Percentiles rank a stretch among this genome's conserved stretches.
These are phyloP conservation scores for Calonectria hongkongensis DNA, from an alignment of 2,329 filamentous ascomycete genomes.

Conservation along the genomic window DNA sequence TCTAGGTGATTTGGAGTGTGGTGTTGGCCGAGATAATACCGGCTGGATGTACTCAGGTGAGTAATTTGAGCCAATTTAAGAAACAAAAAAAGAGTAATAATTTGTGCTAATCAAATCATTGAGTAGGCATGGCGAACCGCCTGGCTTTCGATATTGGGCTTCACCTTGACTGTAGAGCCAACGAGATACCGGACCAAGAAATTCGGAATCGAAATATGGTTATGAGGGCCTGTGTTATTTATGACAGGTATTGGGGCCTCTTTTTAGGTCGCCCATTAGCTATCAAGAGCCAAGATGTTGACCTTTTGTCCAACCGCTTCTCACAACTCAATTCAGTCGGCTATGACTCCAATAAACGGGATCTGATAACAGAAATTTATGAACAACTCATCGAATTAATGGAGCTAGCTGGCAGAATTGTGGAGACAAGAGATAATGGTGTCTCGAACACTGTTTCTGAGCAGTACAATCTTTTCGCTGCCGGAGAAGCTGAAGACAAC, in stretches of 20 bases:
- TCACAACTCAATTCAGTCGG: conserved; percentile 63
- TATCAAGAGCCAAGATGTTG: conserved; percentile 72
- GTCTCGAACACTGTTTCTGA: conserved; percentile 58
- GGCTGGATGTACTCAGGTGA: conserved; percentile 73
- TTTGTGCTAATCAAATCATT: not conserved
- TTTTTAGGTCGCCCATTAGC: conserved; percentile 72
- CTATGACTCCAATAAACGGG: conserved; percentile 43
- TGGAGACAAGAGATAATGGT: conserved; percentile 64
- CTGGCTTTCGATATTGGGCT: conserved; percentile 69
- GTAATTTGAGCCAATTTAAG: conserved; percentile 27
- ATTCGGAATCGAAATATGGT: conserved; percentile 70
- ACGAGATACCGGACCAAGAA: conserved; percentile 67
- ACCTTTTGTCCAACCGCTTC: conserved; percentile 67
- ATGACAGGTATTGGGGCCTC: conserved; percentile 74
- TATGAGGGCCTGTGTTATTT: conserved; percentile 71
- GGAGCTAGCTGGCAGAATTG: conserved; percentile 72
- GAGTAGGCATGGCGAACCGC: conserved; percentile 65
- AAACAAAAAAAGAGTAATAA: not conserved
- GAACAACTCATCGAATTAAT: conserved; percentile 73
- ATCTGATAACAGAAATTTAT: conserved; percentile 63
- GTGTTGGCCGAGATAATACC: conserved; percentile 71
- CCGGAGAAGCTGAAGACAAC: conserved; percentile 63
- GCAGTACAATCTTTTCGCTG: conserved; percentile 55
- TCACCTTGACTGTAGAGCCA: conserved; percentile 66
- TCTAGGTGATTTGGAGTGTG: conserved; percentile 72